Base-by-base conservation (phyloP, 2,329 filamentous ascomycete genomes). In the Microdochium trichocladiopsis region DNA sequence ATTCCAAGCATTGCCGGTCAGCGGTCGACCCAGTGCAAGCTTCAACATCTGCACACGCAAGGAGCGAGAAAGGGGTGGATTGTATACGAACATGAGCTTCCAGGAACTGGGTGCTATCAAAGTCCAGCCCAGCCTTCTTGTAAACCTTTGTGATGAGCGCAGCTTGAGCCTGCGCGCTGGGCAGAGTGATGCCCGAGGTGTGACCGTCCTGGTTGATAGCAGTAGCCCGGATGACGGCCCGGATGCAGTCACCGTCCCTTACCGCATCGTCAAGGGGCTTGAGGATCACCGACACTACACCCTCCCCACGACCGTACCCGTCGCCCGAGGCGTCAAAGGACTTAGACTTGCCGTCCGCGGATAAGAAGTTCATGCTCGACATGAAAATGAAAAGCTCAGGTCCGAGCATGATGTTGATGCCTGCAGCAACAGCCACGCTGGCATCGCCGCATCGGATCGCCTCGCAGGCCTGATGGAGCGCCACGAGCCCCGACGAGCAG, bases 361-460 rank as follows among this genome's bases (percentile, higher is more conserved):
- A 47, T 21, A 47, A 21, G 9, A 47, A 16, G 9, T 16, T 52
- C 41, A 58, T 51, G 6, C 31, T 61, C 5, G 6, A 24, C 28
- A 25, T 25, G 25, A 2, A 3, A 12, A 49, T 23, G 3, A 3
- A 22, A 3, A 9, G 11, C 6, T 49, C 50, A 2, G 50, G 50
- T 4, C 24, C 45, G 18, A 52, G 43, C 5, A 52, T 28, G 4
- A 49, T 22, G 31, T 52, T 52, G 43, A 45, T 12, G 6, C 43
- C 43, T 3, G 21, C 18, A 21, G 14, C 43, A 16, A 47, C 8
- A 21, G 23, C 43, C 8, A 22, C 23, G 18, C 18, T 5, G 9
- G 8, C 11, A 5, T 5, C 5, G 43, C 43, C 43, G 18, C 23
- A 3, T 9, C 8, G 21, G 4, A 47, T 5, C 18, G 9, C 23